Evolutionary conservation across 805 yeast species (phyloP), one percentile per base, ranked within the genome.

Genomic region (Spencermartinsiella europaea): DNA sequence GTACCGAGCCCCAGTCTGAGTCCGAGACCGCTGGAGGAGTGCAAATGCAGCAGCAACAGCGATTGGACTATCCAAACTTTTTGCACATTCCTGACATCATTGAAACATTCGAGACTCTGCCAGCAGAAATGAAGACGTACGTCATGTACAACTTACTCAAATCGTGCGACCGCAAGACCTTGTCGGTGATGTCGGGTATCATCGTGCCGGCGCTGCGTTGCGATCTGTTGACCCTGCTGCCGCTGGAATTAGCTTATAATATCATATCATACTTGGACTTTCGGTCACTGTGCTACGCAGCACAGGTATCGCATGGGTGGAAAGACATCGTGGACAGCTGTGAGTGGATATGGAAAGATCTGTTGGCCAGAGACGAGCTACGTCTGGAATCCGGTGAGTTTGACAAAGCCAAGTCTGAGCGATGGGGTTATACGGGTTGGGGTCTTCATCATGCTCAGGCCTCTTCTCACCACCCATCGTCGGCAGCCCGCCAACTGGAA

Each of bases 271-370:
- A 77, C 48, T 69, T 91, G 47, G 90, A 86, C 58, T 74, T 76
- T 52, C 59, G 68, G 38, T 77, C 90, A 2, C 70, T 93, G 20
- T 68, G 80, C 33, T 71, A 74, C 7, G 76, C 83, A 12, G 69
- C 86, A 2, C 69, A 70, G 48, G 95, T 89, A 1, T 83, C 84
- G 45, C 74, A 69, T 40, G 67, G 68, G 44, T 93, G 98, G 97
- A 72, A 76, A 51, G 61, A 67, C 21, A 66, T 85, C n/a, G 75
- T 85, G 3, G 78, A 76, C 47, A 75, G 75, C 31, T 74, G 81
- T 17, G 75, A 76, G 37, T 73, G 70, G 42, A 68, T 88, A 16
- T 91, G 99, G 98, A 75, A 76, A 53, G 70, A 74, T 38, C 59
- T 86, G 48, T 67, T 88, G 31, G 70, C 76, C 14, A 64, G 71